Conservation (phyloP, 331 rosid species). For the Stylosanthes scabra region DNA sequence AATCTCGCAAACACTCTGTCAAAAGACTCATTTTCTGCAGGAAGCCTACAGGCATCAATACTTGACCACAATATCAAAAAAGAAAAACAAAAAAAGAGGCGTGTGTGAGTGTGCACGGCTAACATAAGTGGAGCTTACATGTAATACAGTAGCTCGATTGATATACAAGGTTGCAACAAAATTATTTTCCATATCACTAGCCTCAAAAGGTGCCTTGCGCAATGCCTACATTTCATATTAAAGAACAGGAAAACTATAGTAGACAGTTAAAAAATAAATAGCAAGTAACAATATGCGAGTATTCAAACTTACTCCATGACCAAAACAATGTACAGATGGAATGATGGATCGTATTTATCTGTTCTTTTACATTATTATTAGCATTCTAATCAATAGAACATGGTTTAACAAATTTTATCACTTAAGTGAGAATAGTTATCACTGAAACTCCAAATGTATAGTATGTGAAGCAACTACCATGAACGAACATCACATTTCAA, state of each 20-base stretch:
- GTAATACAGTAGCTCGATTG: conserved; percentile 81
- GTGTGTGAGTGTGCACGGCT: not conserved
- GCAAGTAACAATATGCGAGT: not conserved
- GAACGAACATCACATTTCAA: no score
- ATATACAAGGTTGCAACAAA: conserved; percentile 65
- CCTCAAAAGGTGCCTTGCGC: conserved; percentile 71
- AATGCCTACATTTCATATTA: conserved; percentile 63
- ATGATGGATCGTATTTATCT: not conserved
- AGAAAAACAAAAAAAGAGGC: not conserved
- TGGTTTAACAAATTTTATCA: not conserved
- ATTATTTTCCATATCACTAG: conserved; percentile 57
- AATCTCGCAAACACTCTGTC: conserved; percentile 70
- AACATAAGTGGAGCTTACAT: conserved; percentile 53
- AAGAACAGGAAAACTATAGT: conserved; percentile 10
- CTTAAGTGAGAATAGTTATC: not conserved
- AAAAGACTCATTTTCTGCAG: conserved; percentile 75
- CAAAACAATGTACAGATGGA: not conserved
- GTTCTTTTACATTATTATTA: not conserved
- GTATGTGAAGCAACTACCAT: no score
- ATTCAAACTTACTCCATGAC: not conserved
- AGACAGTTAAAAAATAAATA: not conserved
- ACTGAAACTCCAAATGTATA: no score
- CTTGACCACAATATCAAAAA: conserved; percentile 27
- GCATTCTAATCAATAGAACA: not conserved
- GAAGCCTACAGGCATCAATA: conserved; percentile 31